Evolutionary conservation across 164 flowering plant genomes (phyloP).

Genomic region (Amborella trichopoda): DNA sequence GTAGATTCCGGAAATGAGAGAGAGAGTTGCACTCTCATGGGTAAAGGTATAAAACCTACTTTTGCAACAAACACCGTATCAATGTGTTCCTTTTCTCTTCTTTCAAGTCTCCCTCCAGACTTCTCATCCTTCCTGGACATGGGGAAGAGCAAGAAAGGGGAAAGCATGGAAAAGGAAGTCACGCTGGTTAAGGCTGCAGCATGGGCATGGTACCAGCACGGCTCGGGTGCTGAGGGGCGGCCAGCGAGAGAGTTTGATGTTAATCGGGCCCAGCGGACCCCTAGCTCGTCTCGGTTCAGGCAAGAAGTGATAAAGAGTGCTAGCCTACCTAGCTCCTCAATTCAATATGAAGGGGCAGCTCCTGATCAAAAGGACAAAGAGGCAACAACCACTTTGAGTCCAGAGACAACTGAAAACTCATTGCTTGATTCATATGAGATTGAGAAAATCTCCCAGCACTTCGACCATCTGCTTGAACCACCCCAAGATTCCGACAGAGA

Average conservation of each 20-base stretch:
- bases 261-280: slow-evolving; percentile 7
- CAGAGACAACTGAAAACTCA: slow-evolving; percentile 10
- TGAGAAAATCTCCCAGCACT: slow-evolving; percentile 26
- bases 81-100: too few species aligned
- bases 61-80: too few species aligned
- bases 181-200: slow-evolving; percentile 48
- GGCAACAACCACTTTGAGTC: slow-evolving; percentile 1
- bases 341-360: too few species aligned
- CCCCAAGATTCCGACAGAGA: too few species aligned
- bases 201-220: slow-evolving; percentile 65
- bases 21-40: too few species aligned
- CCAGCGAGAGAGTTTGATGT: slow-evolving; percentile 18
- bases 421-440: slow-evolving; percentile 46
- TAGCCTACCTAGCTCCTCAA: background rate
- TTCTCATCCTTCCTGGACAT: too few species aligned
- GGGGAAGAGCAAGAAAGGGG: too few species aligned
- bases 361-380: too few species aligned
- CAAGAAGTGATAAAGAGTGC: slow-evolving; percentile 23
- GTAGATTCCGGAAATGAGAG: too few species aligned
- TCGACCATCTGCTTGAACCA: slow-evolving; percentile 21
- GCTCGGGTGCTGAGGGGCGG: slow-evolving; percentile 30
- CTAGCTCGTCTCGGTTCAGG: slow-evolving; percentile 38
- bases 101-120: too few species aligned
- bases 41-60: too few species aligned
- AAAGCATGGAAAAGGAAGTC: slow-evolving; percentile 25